phyloP scores from a whole-genome alignment of 179 eudicot genomes.

The Actinidia polygama region DNA sequence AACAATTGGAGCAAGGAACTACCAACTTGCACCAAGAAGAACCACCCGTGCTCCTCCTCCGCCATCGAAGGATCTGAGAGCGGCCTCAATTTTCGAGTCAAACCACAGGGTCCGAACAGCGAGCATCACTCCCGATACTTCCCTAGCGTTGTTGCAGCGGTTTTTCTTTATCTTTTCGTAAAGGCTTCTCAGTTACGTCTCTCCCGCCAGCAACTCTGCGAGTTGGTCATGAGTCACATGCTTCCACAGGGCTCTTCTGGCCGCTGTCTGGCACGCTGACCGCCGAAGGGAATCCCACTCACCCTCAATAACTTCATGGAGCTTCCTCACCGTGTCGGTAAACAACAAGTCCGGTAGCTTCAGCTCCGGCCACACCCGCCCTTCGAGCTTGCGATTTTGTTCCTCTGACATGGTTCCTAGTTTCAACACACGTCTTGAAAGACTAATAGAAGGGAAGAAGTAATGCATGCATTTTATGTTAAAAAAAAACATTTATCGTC shows the following conservation, averaged over 20 bases:
- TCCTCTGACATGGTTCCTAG: conserved; percentile 45
- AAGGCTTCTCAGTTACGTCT: conserved; percentile 57
- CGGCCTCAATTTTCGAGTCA: conserved; percentile 76
- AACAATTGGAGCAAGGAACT: background rate
- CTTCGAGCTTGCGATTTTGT: conserved; percentile 38
- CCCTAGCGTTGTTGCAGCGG: conserved; percentile 58
- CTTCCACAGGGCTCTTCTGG: conserved; percentile 92
- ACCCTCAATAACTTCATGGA: conserved; percentile 61
- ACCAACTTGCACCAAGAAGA: conserved; percentile 91
- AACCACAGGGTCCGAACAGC: conserved; percentile 96
- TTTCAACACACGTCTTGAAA: background rate
- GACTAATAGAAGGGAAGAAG: conserved; percentile 26
- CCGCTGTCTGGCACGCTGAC: conserved; percentile 92
- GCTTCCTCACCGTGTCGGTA: conserved; percentile 39
- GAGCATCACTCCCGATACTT: conserved; percentile 85
- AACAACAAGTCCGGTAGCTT: conserved; percentile 54
- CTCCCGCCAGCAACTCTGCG: conserved; percentile 88
- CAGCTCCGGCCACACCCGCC: conserved; percentile 62
- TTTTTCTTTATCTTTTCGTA: conserved; percentile 85
- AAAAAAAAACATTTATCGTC: too few relatives aligned
- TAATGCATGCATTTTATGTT: conserved; percentile 17
- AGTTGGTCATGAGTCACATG: conserved; percentile 75
- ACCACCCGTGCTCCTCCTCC: conserved; percentile 70
- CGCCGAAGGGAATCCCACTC: conserved; percentile 68
- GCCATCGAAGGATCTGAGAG: conserved; percentile 49